A percentile compares a stretch with the other conserved stretches of the same genome.
Conservation (phyloP, 306 rosid species). For the Quillaja saponaria region DNA sequence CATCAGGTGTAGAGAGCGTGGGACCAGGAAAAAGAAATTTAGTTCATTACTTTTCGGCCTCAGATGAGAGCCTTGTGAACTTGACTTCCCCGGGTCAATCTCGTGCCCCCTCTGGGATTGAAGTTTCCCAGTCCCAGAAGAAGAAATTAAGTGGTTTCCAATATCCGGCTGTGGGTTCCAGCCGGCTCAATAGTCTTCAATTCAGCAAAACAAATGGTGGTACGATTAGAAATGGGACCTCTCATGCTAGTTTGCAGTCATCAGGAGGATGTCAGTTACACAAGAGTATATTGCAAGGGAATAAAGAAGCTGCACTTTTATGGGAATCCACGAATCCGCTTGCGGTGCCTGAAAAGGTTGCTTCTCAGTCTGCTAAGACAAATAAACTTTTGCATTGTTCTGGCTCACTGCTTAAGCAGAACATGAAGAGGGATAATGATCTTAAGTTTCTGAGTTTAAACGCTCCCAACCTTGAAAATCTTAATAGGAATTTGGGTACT, state of each 20-base stretch:
- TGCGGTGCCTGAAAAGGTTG: slow-evolving; percentile 54
- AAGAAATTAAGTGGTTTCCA: slow-evolving; percentile 56
- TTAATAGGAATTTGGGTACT: slow-evolving; percentile 45
- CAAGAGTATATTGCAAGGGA: slow-evolving; percentile 49
- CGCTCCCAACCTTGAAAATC: slow-evolving; percentile 52
- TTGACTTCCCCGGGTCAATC: slow-evolving; percentile 47
- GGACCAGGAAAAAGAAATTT: slow-evolving; percentile 53
- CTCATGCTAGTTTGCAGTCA: slow-evolving; percentile 45
- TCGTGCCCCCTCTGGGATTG: slow-evolving; percentile 41
- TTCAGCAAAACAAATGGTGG: slow-evolving; percentile 52
- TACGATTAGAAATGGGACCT: slow-evolving; percentile 48
- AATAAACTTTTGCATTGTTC: slow-evolving; percentile 45
- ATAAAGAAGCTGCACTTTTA: slow-evolving; percentile 58
- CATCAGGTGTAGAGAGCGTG: slow-evolving; percentile 42
- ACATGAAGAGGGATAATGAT: slow-evolving; percentile 49
- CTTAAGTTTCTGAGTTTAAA: slow-evolving; percentile 49
- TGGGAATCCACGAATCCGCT: slow-evolving; percentile 54
- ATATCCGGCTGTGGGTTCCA: slow-evolving; percentile 51
- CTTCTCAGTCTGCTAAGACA: slow-evolving; percentile 51
- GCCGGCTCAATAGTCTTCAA: slow-evolving; percentile 50
- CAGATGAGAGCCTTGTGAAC: slow-evolving; percentile 38
- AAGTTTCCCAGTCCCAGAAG: slow-evolving; percentile 57
- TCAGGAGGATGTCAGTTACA: slow-evolving; percentile 61
- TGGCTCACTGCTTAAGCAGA: slow-evolving; percentile 50
- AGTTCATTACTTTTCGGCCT: slow-evolving; percentile 49